Evolutionary conservation across 2,329 filamentous ascomycete genomes (phyloP).

Genomic region (Pestalotiopsis sp.): DNA sequence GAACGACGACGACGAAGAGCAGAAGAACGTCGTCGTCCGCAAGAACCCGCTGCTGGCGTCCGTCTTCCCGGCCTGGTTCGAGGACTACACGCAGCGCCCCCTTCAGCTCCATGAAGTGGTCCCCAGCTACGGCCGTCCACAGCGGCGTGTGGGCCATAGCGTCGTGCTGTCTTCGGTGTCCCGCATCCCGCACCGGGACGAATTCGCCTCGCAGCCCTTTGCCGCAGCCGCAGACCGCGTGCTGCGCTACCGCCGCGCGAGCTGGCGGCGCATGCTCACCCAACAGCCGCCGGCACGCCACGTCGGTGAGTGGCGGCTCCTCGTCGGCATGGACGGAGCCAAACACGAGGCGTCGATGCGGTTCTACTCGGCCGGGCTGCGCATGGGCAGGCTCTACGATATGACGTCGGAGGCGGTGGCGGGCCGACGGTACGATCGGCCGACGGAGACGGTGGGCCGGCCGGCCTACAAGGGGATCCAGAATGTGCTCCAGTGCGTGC

Average conservation of each 20-base stretch:
- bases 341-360: not conserved
- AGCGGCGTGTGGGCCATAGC: not conserved
- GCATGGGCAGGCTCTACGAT: conserved; percentile 7
- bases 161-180: not conserved
- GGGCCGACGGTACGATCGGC: too few relatives aligned
- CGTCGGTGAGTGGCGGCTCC: not conserved
- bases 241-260: not conserved
- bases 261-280: conserved; percentile 15
- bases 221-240: not conserved
- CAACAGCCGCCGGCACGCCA: not conserved
- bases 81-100: not conserved
- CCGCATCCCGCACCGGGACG: not conserved
- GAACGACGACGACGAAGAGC: not conserved
- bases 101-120: not conserved
- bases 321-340: not conserved
- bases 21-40: not conserved
- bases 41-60: not conserved
- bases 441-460: too few relatives aligned
- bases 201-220: not conserved
- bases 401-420: not conserved
- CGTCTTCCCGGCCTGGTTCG: not conserved
- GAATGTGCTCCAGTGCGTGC: not conserved
- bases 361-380: not conserved
- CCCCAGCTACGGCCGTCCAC: not conserved
- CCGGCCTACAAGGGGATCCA: too few relatives aligned